Percentiles rank a stretch among this genome's conserved stretches.
These are phyloP conservation scores for Penicillium pancosmium DNA, from an alignment of 495 filamentous ascomycete species.

Conservation along the genomic window DNA sequence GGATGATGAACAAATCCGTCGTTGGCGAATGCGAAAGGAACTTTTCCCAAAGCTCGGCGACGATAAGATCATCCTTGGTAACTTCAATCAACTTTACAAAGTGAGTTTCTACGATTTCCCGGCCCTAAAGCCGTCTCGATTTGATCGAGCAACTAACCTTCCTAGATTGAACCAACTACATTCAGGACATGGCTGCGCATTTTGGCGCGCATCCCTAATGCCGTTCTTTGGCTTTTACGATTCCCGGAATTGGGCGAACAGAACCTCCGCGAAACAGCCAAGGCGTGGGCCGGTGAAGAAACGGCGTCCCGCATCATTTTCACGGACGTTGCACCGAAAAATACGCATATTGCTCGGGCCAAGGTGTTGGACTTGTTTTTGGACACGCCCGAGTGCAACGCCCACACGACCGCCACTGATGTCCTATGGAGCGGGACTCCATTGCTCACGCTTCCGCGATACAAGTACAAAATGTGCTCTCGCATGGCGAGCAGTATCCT, in stretches of 20 bases:
- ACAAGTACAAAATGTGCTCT: conserved; percentile 98
- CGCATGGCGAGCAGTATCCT: conserved; percentile 96
- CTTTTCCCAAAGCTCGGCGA: conserved; percentile 84
- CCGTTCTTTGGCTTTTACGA: conserved; percentile 92
- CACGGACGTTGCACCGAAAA: conserved; percentile 95
- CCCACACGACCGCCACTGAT: conserved; percentile 96
- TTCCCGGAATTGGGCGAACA: conserved; percentile 93
- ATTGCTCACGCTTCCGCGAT: conserved; percentile 88
- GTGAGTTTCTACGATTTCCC: conserved; percentile 47
- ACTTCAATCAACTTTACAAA: conserved; percentile 99
- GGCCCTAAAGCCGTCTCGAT: too few relatives aligned
- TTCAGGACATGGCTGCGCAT: conserved; percentile 97
- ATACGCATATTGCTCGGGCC: conserved; percentile 89
- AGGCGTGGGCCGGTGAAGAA: conserved; percentile 79
- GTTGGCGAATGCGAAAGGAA: conserved; percentile 95
- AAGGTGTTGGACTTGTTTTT: conserved; percentile 93
- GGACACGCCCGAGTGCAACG: conserved; percentile 97
- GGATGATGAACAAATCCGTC: conserved; percentile 79
- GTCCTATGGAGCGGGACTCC: conserved; percentile 96
- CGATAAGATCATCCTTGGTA: conserved; percentile 88
- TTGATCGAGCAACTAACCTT: neutral
- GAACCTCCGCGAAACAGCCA: conserved; percentile 78
- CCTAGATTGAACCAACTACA: conserved; percentile 93
- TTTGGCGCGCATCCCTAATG: conserved; percentile 80
- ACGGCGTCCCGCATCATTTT: conserved; percentile 93